Conservation (phyloP, 2,329 filamentous ascomycete species). For the Grosmannia clavigera region DNA sequence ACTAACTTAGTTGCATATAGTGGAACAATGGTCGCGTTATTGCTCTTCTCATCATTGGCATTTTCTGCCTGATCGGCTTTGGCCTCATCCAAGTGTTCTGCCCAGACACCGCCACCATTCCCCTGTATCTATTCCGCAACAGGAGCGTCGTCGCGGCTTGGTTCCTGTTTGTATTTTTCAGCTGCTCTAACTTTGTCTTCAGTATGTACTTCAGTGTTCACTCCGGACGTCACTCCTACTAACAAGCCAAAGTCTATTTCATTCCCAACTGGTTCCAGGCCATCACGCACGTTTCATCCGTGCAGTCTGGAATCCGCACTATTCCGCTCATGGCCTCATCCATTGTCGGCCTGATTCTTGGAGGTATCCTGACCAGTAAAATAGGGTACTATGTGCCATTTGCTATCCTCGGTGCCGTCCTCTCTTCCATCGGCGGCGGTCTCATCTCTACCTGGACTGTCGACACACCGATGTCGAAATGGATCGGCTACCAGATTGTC, state of each 20-base stretch:
- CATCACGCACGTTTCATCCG: conserved; percentile 24
- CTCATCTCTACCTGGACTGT: not conserved
- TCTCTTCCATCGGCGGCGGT: conserved; percentile 6
- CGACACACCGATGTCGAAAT: conserved; percentile 13
- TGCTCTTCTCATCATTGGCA: conserved; percentile 22
- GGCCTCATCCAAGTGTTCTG: conserved; percentile 20
- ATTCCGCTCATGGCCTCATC: conserved; percentile 26
- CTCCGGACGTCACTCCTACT: too few species aligned
- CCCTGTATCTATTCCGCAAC: conserved; percentile 25
- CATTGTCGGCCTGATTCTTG: conserved; percentile 23
- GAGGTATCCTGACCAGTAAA: conserved; percentile 22
- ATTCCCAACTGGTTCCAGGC: conserved; percentile 29
- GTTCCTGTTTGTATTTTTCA: not conserved
- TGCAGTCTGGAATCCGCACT: conserved; percentile 26
- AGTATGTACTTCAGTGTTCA: not conserved
- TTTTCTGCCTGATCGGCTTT: conserved; percentile 18
- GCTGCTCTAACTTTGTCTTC: conserved; percentile 1
- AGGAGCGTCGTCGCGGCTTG: conserved; percentile 14
- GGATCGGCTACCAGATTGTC: conserved; percentile 25
- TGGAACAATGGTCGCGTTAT: conserved; percentile 18
- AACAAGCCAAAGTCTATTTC: conserved; percentile 2
- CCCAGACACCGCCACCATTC: conserved; percentile 25
- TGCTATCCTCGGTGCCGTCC: conserved; percentile 11
- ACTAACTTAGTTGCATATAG: not conserved
- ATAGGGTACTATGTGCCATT: conserved; percentile 23